Evolutionary conservation across 148 eudicot genomes (phyloP), one percentile per base, ranked within the genome.

Genomic region (Chenopodium quinoa): DNA sequence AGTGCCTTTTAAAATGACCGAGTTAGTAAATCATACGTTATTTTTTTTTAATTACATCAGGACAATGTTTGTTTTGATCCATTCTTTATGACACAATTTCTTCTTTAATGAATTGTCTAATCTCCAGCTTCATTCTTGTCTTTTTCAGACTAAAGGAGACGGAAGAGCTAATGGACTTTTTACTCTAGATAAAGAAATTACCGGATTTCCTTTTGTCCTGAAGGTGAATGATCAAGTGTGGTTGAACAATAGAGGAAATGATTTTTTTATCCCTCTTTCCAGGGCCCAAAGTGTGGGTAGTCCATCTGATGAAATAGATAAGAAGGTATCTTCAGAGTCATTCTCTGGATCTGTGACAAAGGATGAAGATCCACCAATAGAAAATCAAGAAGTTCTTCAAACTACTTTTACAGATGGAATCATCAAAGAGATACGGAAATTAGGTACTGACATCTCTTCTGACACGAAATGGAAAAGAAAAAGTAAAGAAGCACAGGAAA

Each of bases 231-330:
- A 91, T 67, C 84, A 80, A 70, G 88, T 91, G 23, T 96, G 98
- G 98, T 89, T 96, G 83, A 91, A 96, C 84, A 85, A 79, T 88
- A 91, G 76, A 78, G 99, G 95, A 67, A 82, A 87, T 54, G 99
- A 96, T 81, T 96, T 92, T 81, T 91, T 85, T 81, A 83, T 92
- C 29, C 93, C 94, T 44, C 88, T 96, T 78, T 67, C 91, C 62
- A 80, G 82, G 75, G 40, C 77, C 81, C 81, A 74, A 31, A 32
- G 82, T 80, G 76, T 25, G 63, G 54, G 23, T 22, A 76, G 19
- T 80, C 46, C 81, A 75, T 78, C 87, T 46, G 82, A 75, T 69
- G 89, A 29, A 56, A 71, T 78, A 47, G 85, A 52, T 58, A 77
- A 47, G 54, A 73, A 71, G 44, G 78, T 65, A 48, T 71, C 80